Evolutionary conservation across 306 rosid species (phyloP).

Genomic region (Bauhinia variegata): DNA sequence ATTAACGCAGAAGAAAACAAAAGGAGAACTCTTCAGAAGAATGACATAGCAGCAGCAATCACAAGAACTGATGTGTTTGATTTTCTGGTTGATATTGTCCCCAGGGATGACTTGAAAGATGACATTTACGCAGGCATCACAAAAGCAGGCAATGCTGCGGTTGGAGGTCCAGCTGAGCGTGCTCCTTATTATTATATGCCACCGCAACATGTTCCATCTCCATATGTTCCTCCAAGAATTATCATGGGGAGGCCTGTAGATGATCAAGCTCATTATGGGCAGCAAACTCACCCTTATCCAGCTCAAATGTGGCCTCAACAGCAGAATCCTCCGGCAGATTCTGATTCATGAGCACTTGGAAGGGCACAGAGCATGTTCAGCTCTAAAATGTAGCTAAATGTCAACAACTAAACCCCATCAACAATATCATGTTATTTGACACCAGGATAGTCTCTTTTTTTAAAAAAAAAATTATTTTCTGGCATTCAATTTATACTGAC

Average conservation of each 20-base stretch:
- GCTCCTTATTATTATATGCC: conserved; percentile 56
- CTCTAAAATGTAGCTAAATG: conserved; percentile 10
- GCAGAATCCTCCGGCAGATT: conserved; percentile 41
- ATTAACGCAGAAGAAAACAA: conserved; percentile 56
- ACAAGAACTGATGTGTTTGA: conserved; percentile 61
- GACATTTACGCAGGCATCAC: conserved; percentile 45
- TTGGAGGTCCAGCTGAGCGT: conserved; percentile 46
- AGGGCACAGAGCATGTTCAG: not conserved
- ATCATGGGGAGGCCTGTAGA: conserved; percentile 50
- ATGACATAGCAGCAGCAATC: conserved; percentile 63
- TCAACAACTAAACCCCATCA: conserved; percentile 1
- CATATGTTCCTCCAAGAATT: conserved; percentile 46
- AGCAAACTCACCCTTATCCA: conserved; percentile 36
- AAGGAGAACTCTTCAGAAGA: conserved; percentile 57
- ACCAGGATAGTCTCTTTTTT: no score
- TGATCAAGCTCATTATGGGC: conserved; percentile 46
- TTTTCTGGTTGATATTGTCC: conserved; percentile 64
- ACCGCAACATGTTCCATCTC: conserved; percentile 42
- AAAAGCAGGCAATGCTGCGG: conserved; percentile 39
- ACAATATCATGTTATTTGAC: not conserved
- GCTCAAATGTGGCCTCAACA: conserved; percentile 47
- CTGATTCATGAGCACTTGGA: conserved; percentile 45
- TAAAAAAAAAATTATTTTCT: no score
- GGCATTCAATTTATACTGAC: no score
- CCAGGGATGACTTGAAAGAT: conserved; percentile 53